Percentiles rank a stretch among this genome's conserved stretches.
phyloP scores from a whole-genome alignment of 2,329 filamentous ascomycete genomes.

The Colletotrichum liriopes region DNA sequence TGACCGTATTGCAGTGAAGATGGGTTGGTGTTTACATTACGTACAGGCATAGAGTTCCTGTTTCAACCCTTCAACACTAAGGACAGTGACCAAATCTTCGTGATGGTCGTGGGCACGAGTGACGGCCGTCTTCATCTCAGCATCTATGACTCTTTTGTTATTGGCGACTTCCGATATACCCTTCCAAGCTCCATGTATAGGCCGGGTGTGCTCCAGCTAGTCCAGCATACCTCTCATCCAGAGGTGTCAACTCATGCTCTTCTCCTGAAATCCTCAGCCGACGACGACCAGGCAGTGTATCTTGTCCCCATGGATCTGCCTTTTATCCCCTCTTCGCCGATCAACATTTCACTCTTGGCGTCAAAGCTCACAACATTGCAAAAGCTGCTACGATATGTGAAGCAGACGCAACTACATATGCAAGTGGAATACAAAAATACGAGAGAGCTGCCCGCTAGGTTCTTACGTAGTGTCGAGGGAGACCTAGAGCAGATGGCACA shows the following conservation, averaged over 20 bases:
- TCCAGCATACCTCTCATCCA: slow-evolving; percentile 80
- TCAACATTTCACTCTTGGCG: slow-evolving; percentile 87
- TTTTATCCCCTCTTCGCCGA: slow-evolving; percentile 83
- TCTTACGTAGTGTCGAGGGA: slow-evolving; percentile 83
- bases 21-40: slow-evolving; percentile 77
- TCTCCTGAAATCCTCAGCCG: slow-evolving; percentile 67
- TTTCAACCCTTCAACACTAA: slow-evolving; percentile 75
- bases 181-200: slow-evolving; percentile 49
- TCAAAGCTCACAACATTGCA: slow-evolving; percentile 91
- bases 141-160: slow-evolving; percentile 88
- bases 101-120: slow-evolving; percentile 82
- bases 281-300: slow-evolving; percentile 63
- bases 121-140: slow-evolving; percentile 82
- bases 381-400: slow-evolving; percentile 87
- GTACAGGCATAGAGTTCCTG: slow-evolving; percentile 78
- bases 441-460: slow-evolving; percentile 83
- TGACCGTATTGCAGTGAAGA: slow-evolving; percentile 58
- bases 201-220: slow-evolving; percentile 56
- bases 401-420: slow-evolving; percentile 85
- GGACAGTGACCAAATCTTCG: slow-evolving; percentile 82
- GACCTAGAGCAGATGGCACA: slow-evolving; percentile 76
- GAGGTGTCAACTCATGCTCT: slow-evolving; percentile 83
- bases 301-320: slow-evolving; percentile 87
- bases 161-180: slow-evolving; percentile 75
- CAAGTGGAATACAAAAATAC: slow-evolving; percentile 86